A percentile compares a stretch with the other conserved stretches of the same genome.
These are phyloP conservation scores for Rubia tinctorum DNA, from an alignment of 305 asterid species.

Conservation along the genomic window DNA sequence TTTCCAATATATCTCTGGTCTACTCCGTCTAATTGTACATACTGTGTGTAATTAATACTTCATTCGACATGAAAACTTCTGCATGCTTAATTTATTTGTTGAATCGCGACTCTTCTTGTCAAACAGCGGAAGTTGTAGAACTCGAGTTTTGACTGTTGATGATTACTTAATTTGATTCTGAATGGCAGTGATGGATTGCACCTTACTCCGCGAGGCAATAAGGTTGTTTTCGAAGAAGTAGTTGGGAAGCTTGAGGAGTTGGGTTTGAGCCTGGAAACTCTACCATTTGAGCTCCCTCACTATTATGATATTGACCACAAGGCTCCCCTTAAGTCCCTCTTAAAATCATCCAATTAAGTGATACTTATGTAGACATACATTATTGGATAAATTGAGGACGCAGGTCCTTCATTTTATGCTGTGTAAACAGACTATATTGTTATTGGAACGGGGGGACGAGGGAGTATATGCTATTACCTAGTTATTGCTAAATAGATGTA, in stretches of 20 bases:
- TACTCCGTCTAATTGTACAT: neutral
- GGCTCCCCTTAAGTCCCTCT: constrained; percentile 63
- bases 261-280: constrained; percentile 39
- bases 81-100: neutral
- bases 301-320: constrained; percentile 40
- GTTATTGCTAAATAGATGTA: neutral
- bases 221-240: constrained; percentile 62
- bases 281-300: constrained; percentile 55
- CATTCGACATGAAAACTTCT: neutral
- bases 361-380: neutral
- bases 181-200: constrained; percentile 83
- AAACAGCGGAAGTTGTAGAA: neutral
- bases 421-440: neutral
- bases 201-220: constrained; percentile 49
- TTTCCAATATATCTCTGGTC: neutral
- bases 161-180: neutral
- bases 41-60: neutral
- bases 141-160: neutral
- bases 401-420: neutral
- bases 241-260: constrained; percentile 36
- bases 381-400: neutral
- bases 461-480: neutral
- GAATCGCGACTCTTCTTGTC: neutral
- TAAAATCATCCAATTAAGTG: neutral
- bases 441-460: neutral